phyloP scores from a whole-genome alignment of 495 filamentous ascomycete species.

The Tuber melanosporum region DNA sequence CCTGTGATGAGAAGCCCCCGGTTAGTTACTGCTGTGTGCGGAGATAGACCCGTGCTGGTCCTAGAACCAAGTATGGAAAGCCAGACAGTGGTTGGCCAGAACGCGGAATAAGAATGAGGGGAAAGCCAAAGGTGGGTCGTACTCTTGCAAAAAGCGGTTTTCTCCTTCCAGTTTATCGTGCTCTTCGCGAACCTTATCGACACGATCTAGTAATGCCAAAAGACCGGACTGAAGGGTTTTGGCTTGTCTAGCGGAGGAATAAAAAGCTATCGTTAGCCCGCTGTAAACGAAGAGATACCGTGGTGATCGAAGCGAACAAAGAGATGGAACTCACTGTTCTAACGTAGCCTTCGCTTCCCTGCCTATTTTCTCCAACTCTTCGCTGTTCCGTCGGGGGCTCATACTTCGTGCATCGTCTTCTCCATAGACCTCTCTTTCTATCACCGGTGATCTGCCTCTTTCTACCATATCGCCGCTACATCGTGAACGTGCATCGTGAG shows the following conservation, averaged over 20 bases:
- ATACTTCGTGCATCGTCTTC: constrained; percentile 86
- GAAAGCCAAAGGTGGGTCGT: constrained; percentile 41
- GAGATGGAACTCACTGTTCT: constrained; percentile 49
- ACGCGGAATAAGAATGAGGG: constrained; percentile 10
- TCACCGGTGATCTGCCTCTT: constrained; percentile 38
- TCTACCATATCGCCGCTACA: constrained; percentile 31
- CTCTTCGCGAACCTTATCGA: constrained; percentile 88
- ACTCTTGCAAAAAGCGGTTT: constrained; percentile 91
- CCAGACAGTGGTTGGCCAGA: constrained; percentile 10
- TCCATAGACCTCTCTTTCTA: constrained; percentile 46
- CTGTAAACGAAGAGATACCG: constrained; percentile 6
- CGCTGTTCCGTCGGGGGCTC: constrained; percentile 85
- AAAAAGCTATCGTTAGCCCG: constrained; percentile 16
- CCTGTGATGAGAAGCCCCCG: constrained; percentile 34
- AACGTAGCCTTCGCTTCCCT: constrained; percentile 65
- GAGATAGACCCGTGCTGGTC: constrained; percentile 45
- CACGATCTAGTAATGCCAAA: constrained; percentile 77
- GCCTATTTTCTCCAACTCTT: constrained; percentile 77
- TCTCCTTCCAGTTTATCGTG: constrained; percentile 90
- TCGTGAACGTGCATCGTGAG: constrained; percentile 13
- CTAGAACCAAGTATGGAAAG: neutral
- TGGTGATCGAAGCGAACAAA: neutral
- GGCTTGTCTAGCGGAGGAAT: constrained; percentile 59
- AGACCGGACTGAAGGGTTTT: constrained; percentile 80
- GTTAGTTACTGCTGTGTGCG: constrained; percentile 17